Base-by-base conservation (phyloP, 1,284 basidiomycete species). In the Coniophora puteana region DNA sequence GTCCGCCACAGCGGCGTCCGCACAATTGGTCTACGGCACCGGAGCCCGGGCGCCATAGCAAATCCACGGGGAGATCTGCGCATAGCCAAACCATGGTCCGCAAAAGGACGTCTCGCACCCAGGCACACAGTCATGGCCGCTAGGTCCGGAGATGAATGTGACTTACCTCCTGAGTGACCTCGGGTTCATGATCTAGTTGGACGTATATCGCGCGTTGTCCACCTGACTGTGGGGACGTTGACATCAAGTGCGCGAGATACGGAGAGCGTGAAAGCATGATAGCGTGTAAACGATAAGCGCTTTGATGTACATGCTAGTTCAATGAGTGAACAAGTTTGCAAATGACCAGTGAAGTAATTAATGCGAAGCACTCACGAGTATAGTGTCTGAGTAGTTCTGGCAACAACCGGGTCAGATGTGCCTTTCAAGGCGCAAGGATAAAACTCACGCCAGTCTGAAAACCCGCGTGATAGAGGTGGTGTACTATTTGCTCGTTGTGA, bases 261-360 rank as follows among this genome's bases (percentile, higher is more conserved):
- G 91, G 89, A 26, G 88, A 91, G 41, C 86, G 83, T 43, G 89
- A 88, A 45, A 93, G 72, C 52, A 92, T 83, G 61, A 93, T 83
- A 51, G 83, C 77, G 62, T 89, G 86, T 38, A 89, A 74, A 46
- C 79, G 77, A 61, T 88, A 89, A 45, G 73, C 69, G 61, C 77
- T 79, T 69, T 83, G 78, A 54, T 80, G 77, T 44, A 87, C 79
- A 67, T 87, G 84, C 85, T 89, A 48, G 47, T 36, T 47, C 24
- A n/a, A 23, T 46, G 52, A 51, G 40, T 47, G 31, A 40, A 44
- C 38, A 47, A 33, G 43, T 43, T 50, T 40, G 32, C 36, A 35
- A 35, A n/a, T n/a, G 33, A 43, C 40, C 16, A 33, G 43, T 17
- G 38, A 38, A 37, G 36, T 40, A 47, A 42, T 22, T 32, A 51